Conservation (phyloP, 176 grass and related monocot species). For the Musa itinerans region DNA sequence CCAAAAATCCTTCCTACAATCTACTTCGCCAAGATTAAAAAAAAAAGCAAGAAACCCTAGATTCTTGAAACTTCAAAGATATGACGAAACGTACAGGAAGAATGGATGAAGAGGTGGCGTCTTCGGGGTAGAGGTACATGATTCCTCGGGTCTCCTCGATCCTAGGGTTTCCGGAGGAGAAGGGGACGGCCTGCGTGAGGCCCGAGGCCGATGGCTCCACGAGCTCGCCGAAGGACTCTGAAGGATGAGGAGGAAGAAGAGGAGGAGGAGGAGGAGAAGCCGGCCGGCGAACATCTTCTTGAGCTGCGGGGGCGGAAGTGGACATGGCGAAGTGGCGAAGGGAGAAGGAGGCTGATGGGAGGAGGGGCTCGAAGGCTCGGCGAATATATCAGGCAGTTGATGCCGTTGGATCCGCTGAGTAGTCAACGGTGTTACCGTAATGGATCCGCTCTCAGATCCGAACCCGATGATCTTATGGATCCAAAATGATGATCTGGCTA, state of each 20-base stretch:
- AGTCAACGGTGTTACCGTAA: too few species aligned
- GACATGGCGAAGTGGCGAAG: not conserved
- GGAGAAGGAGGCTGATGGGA: too few species aligned
- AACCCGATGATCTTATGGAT: too few species aligned
- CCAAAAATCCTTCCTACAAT: not conserved
- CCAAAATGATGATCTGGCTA: too few species aligned
- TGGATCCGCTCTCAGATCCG: too few species aligned
- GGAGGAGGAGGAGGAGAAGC: not conserved
- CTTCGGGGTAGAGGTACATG: constrained; percentile 55
- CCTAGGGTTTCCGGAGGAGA: constrained; percentile 88
- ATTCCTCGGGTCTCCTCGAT: constrained; percentile 92
- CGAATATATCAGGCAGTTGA: too few species aligned
- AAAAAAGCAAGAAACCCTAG: not conserved
- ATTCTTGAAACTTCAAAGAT: not conserved
- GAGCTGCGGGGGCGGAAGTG: not conserved
- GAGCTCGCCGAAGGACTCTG: not conserved
- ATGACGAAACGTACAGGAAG: constrained; percentile 35
- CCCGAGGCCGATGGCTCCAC: constrained; percentile 5
- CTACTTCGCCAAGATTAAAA: not conserved
- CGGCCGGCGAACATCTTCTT: not conserved
- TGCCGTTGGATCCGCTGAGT: too few species aligned
- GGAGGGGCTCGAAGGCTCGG: too few species aligned
- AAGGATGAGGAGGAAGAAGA: not conserved
- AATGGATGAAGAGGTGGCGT: constrained; percentile 14
- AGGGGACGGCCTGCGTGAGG: constrained; percentile 31